Evolutionary conservation across 2,329 filamentous ascomycete species (phyloP).

Genomic region (Ophiostoma sp.): DNA sequence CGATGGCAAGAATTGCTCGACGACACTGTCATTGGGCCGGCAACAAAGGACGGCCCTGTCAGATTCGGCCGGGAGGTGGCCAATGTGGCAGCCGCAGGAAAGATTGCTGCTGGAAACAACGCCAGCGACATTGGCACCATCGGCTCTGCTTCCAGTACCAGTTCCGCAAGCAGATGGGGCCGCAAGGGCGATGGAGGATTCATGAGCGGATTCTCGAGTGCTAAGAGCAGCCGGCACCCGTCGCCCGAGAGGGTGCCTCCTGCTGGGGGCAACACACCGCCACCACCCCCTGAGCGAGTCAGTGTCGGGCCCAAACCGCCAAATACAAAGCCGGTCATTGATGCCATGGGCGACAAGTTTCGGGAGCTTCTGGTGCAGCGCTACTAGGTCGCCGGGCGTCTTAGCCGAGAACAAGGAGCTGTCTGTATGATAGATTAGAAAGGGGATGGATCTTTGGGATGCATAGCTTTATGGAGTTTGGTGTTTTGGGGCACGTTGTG

Average conservation of each 20-base stretch:
- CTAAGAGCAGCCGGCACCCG: conserved; percentile 17
- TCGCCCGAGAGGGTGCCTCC: conserved; percentile 12
- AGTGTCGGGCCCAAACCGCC: conserved; percentile 13
- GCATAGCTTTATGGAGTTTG: background rate
- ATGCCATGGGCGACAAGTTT: conserved; percentile 19
- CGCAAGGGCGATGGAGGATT: conserved; percentile 18
- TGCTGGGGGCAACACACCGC: background rate
- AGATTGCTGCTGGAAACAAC: conserved; percentile 31
- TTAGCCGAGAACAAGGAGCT: background rate
- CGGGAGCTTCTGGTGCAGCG: conserved; percentile 16
- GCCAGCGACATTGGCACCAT: background rate
- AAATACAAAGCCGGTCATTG: conserved; percentile 15
- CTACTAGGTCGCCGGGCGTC: background rate
- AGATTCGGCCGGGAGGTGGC: conserved; percentile 51
- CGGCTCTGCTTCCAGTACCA: background rate
- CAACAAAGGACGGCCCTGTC: conserved; percentile 45
- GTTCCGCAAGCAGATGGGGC: background rate
- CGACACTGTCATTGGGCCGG: conserved; percentile 58
- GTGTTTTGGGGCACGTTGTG: background rate
- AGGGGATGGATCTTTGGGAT: background rate
- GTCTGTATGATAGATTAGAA: background rate
- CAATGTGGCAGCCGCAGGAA: conserved; percentile 29
- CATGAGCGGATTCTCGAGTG: conserved; percentile 18
- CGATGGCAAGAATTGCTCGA: conserved; percentile 69
- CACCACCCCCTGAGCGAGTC: background rate